Base-by-base conservation (phyloP, 2,329 filamentous ascomycete genomes). In the Dothidotthia symphoricarpi region DNA sequence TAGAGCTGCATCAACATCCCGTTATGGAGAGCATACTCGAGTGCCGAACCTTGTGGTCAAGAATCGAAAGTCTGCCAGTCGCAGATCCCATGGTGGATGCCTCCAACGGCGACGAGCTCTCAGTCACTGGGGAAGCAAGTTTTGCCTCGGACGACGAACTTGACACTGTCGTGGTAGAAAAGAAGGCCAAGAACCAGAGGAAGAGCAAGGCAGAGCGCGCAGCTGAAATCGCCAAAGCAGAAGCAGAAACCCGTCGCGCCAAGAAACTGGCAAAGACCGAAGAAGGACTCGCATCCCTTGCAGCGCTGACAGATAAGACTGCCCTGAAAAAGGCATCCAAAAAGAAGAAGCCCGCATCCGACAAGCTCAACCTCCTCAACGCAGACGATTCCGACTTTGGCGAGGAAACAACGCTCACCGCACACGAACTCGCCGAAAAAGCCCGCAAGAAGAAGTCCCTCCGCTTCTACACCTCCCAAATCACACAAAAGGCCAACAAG, bases 391-490 rank as follows among this genome's bases (percentile, higher is more conserved):
- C 89, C 3, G 93, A 98, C 72, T 91, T 98, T 62, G 93, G 91
- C 54, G 93, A 98, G 58, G 89, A 95, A 64, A 84, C 87, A 12
- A 72, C 75, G 3, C 78, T 97, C 41, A 88, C 89, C 36, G 81
- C 83, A 9, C 78, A 82, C 45, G 82, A 91, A 44, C 85, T 88
- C 1, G 86, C 86, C 28, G 88, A 95, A 58, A 98, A 98, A 70
- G 86, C 84, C 0, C 80, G 81, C 43, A 86, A 86, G 67, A 95
- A 93, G 76, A 95, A 94, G 75, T 88, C 82, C 49, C 78, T 98
- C 41, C 86, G 89, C 47, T 98, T 98, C 75, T 98, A 98, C 77
- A 97, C 94, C 2, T 95, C 90, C 3, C 93, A 98, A 65, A 93
- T 98, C 51, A 85, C 87, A 17, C 91, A 97, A 66, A 97, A 96